Conservation (phyloP, 345 rosid species). For the Brassica incana region DNA sequence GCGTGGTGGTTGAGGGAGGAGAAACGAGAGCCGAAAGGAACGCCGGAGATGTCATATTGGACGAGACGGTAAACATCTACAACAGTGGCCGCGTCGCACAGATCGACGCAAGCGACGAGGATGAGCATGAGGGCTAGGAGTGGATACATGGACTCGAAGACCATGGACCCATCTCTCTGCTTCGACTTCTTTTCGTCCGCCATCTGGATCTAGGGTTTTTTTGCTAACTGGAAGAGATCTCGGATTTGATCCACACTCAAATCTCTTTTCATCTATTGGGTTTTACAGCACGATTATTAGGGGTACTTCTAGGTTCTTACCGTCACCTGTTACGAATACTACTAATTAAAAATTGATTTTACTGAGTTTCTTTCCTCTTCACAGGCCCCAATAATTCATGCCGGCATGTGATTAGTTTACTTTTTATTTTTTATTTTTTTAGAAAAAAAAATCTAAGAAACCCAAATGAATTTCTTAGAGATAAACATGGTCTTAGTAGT, state of each 20-base stretch:
- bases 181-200: slow-evolving; percentile 42
- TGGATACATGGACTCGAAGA: slow-evolving; percentile 70
- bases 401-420: too few species aligned
- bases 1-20: slow-evolving; percentile 91
- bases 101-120: slow-evolving; percentile 87
- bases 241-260: not conserved
- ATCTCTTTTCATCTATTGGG: not conserved
- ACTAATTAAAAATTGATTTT: too few species aligned
- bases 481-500: too few species aligned
- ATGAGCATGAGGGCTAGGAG: slow-evolving; percentile 65
- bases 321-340: too few species aligned
- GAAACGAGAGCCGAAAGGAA: slow-evolving; percentile 89
- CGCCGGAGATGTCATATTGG: slow-evolving; percentile 93
- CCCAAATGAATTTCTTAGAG: too few species aligned
- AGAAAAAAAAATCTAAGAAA: too few species aligned
- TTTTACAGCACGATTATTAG: too few species aligned
- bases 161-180: slow-evolving; percentile 19
- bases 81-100: slow-evolving; percentile 92
- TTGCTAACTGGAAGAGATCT: not conserved
- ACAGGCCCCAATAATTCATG: too few species aligned
- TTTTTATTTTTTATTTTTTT: too few species aligned
- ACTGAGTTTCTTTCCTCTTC: too few species aligned
- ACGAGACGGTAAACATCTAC: slow-evolving; percentile 96
- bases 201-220: slow-evolving; percentile 18
- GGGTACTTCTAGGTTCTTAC: too few species aligned